These are phyloP conservation scores for Coemansia sp. DNA, from an alignment of 192 early-diverging fungal species.

Conservation along the genomic window DNA sequence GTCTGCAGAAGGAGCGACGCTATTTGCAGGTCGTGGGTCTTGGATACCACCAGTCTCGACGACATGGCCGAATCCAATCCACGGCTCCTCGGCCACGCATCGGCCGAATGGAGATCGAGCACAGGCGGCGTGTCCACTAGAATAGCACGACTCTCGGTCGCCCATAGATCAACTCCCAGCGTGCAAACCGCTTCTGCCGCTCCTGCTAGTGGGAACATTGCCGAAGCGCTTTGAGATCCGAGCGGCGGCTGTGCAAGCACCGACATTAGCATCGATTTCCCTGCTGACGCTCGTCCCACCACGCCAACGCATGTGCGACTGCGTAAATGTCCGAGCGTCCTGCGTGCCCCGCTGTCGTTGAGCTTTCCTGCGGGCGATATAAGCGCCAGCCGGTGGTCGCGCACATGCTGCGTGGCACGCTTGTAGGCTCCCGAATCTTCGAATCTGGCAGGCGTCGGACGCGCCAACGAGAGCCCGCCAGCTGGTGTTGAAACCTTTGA, in stretches of 20 bases:
- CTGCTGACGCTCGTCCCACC: constrained; percentile 18
- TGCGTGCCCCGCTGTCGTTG: constrained; percentile 17
- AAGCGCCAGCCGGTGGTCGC: constrained; percentile 6
- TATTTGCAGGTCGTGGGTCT: constrained; percentile 35
- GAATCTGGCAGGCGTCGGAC: neutral
- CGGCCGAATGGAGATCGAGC: neutral
- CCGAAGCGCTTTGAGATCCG: neutral
- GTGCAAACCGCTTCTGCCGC: neutral
- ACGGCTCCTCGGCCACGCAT: constrained; percentile 7
- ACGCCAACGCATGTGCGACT: constrained; percentile 21
- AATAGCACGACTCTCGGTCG: constrained; percentile 10
- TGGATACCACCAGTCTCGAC: constrained; percentile 3
- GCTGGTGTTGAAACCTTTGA: neutral
- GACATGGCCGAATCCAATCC: neutral
- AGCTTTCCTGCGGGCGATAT: constrained; percentile 19
- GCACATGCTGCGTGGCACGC: neutral
- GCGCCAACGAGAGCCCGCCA: neutral
- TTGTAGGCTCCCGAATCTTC: neutral
- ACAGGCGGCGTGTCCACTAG: constrained; percentile 39
- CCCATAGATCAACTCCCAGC: constrained; percentile 18
- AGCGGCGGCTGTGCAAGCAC: constrained; percentile 9
- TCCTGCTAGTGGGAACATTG: constrained; percentile 6
- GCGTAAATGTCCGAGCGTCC: constrained; percentile 11
- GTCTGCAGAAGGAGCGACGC: constrained; percentile 27
- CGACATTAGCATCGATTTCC: constrained; percentile 29